These are phyloP conservation scores for Fraxinus floribunda DNA, from an alignment of 305 asterid genomes.

Conservation along the genomic window DNA sequence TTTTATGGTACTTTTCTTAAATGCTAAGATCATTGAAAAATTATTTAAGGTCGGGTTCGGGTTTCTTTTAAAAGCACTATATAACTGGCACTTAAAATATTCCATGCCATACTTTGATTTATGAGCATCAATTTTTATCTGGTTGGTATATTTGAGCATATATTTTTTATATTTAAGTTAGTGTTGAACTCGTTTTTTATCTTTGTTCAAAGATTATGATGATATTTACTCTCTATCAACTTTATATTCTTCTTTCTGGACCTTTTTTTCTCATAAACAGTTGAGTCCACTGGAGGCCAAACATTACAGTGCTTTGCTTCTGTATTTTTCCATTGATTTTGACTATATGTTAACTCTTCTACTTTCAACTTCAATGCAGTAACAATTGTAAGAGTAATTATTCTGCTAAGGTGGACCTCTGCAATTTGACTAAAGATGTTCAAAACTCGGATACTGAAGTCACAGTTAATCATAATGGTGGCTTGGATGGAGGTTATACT, in stretches of 20 bases:
- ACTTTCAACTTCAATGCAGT: constrained; percentile 39
- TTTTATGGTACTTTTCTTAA: background rate
- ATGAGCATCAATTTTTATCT: background rate
- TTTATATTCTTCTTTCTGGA: background rate
- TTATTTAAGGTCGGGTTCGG: background rate
- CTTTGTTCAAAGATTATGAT: background rate
- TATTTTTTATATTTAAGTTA: background rate
- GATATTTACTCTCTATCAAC: background rate
- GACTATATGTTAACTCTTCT: constrained; percentile 17
- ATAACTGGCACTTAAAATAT: background rate
- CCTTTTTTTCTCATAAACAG: background rate
- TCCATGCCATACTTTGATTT: background rate
- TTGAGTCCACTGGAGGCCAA: background rate
- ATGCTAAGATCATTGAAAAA: background rate
- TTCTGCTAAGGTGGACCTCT: constrained; percentile 32
- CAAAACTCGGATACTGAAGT: constrained; percentile 21
- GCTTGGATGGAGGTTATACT: constrained; percentile 25
- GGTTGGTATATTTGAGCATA: background rate
- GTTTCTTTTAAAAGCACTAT: background rate
- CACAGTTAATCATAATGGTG: constrained; percentile 17
- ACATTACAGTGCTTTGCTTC: background rate
- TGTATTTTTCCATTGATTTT: constrained; percentile 4
- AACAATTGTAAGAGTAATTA: constrained; percentile 33
- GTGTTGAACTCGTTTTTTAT: background rate
- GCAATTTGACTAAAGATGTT: constrained; percentile 23